phyloP scores from a whole-genome alignment of 2,329 filamentous ascomycete species.

The Penicillium brevicompactum region DNA sequence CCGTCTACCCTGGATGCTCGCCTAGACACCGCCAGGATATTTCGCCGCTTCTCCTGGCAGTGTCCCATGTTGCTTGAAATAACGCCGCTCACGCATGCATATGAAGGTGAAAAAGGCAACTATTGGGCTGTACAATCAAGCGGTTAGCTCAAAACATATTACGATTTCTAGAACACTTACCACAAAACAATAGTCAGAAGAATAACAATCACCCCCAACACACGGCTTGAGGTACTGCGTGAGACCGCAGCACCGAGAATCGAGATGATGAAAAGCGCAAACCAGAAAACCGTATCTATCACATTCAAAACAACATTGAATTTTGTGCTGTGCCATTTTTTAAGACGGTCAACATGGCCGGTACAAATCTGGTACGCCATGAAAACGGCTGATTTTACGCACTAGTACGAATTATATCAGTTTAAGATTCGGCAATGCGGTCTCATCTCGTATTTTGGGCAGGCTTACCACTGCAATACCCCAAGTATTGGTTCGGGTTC shows the following conservation, averaged over 20 bases:
- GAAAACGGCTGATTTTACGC: constrained; percentile 24
- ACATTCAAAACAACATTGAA: constrained; percentile 23
- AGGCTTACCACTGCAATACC: constrained; percentile 14
- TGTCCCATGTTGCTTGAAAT: background rate
- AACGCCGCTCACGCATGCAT: background rate
- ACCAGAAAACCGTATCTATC: constrained; percentile 29
- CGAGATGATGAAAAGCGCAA: constrained; percentile 25
- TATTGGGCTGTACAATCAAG: background rate
- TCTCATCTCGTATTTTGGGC: background rate
- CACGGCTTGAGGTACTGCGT: constrained; percentile 14
- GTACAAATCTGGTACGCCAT: constrained; percentile 25
- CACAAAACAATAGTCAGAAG: constrained; percentile 13
- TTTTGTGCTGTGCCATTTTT: constrained; percentile 24
- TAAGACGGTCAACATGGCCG: constrained; percentile 15
- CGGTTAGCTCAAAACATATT: background rate
- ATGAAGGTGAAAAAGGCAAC: background rate
- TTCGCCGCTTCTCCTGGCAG: background rate
- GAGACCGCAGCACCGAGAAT: constrained; percentile 16
- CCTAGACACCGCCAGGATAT: background rate
- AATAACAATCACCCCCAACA: constrained; percentile 20
- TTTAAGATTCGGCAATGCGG: background rate
- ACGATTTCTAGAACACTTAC: constrained; percentile 4
- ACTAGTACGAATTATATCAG: constrained; percentile 5
- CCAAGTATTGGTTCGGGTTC: constrained; percentile 21
- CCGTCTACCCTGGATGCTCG: too few species aligned